Percentiles rank a stretch among this genome's conserved stretches.
Conservation (phyloP, 306 rosid genomes). For the Fragaria nilgerrensis region DNA sequence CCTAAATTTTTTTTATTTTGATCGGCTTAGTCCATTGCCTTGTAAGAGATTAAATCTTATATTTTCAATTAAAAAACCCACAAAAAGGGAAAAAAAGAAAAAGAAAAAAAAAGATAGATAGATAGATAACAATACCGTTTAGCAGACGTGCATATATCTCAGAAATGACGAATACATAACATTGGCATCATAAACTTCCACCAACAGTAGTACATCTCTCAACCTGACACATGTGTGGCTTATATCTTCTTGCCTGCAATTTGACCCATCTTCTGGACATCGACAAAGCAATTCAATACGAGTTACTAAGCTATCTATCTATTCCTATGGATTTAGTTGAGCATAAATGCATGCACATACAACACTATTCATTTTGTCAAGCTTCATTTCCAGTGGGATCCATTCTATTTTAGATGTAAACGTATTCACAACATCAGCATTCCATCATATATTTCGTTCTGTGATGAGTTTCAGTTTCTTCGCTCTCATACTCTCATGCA, state of each 20-base stretch:
- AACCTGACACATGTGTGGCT: not conserved
- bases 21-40: not conserved
- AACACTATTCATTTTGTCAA: not conserved
- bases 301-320: not conserved
- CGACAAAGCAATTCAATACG: not conserved
- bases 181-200: not conserved
- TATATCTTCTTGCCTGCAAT: not conserved
- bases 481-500: not conserved
- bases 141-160: too few species aligned
- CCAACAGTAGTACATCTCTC: not conserved
- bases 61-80: too few species aligned
- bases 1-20: not conserved
- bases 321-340: not conserved
- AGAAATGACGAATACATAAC: not conserved
- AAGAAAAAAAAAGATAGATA: too few species aligned
- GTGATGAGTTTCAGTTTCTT: not conserved
- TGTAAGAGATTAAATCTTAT: too few species aligned
- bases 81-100: too few species aligned
- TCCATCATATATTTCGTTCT: not conserved
- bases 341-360: not conserved
- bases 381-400: not conserved
- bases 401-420: not conserved
- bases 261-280: not conserved
- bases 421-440: not conserved
- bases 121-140: too few species aligned